Evolutionary conservation across 192 early-diverging fungal genomes (phyloP), one percentile per base, ranked within the genome.

Genomic region (Entomortierella parvispora): DNA sequence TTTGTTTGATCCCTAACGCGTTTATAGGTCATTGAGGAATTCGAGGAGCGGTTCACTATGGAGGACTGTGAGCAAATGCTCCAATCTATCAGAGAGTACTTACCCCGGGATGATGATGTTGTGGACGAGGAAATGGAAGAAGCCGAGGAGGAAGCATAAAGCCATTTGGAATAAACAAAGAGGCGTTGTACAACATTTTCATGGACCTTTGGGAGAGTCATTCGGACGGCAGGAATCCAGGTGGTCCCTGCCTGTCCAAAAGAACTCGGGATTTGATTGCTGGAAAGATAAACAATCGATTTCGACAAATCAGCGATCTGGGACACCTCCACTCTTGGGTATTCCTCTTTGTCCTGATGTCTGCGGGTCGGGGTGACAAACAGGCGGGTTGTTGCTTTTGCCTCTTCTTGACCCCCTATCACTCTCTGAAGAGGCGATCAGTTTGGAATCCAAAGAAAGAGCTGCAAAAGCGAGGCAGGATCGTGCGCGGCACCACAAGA

Each of bases 11-110:
- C 26, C 63, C 23, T 61, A 23, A 53, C 4, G 17, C 34, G 34
- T 62, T 47, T 53, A 44, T 79, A 89, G 89, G 54, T 92, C 10
- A 87, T 92, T 55, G 93, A 94, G 66, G 90, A 92, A 62, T 90
- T 87, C 60, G 89, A 86, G 20, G 86, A 90, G 48, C 87, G 93
- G 31, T 89, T 92, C 60, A 46, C 32, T 6, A 65, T 76, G 26
- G 86, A 87, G 0, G 77, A 86, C 10, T 74, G 90, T 37, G 85
- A 87, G 6, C 65, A 82, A 0, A 65, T 92, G 47, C 31, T 90
- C 15, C 68, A 62, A 15, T 68, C 88, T 25, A 80, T 92, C 20
- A n/a, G 32, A 7, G 56, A 67, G 26, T 48, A 76, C 17, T 71
- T 92, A 52, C 89, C 90, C n/a, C 63, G 84, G 43, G 75, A 76